A percentile compares a stretch with the other conserved stretches of the same genome.
Conservation (phyloP, 495 filamentous ascomycete species). For the Penicillium silybi region DNA sequence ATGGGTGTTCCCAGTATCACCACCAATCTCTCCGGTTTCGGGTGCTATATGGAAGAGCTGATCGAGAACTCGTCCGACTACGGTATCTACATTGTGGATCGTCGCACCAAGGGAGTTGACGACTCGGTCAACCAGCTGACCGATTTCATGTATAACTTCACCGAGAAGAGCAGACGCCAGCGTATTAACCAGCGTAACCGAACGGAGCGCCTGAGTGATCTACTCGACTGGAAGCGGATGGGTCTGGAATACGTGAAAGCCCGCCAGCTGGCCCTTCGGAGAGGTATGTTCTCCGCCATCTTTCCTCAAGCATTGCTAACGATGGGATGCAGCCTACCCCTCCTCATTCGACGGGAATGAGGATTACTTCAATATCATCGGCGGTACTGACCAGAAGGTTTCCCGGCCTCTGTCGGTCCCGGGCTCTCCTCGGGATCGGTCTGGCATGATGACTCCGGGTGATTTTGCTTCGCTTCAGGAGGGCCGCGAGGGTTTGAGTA, state of each 20-base stretch:
- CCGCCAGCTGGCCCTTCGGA: slow-evolving; percentile 81
- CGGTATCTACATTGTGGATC: slow-evolving; percentile 98
- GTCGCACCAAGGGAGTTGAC: slow-evolving; percentile 91
- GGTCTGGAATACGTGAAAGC: slow-evolving; percentile 99
- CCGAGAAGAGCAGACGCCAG: slow-evolving; percentile 88
- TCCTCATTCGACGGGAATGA: slow-evolving; percentile 71
- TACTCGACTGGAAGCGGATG: slow-evolving; percentile 99
- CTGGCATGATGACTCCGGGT: slow-evolving; percentile 98
- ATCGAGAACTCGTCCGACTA: slow-evolving; percentile 98
- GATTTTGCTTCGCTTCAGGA: slow-evolving; percentile 97
- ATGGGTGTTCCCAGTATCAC: slow-evolving; percentile 99
- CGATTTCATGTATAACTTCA: slow-evolving; percentile 91
- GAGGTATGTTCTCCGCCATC: slow-evolving; percentile 46
- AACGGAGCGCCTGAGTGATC: slow-evolving; percentile 91
- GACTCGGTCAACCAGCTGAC: slow-evolving; percentile 95
- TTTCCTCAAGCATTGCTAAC: background rate
- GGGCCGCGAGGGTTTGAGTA: slow-evolving; percentile 85
- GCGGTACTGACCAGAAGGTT: slow-evolving; percentile 86
- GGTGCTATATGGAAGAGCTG: slow-evolving; percentile 98
- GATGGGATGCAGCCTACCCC: slow-evolving; percentile 64
- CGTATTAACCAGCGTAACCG: slow-evolving; percentile 98
- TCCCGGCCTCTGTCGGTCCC: slow-evolving; percentile 89
- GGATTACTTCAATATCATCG: slow-evolving; percentile 79
- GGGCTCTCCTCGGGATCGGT: slow-evolving; percentile 83
- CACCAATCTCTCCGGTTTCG: slow-evolving; percentile 95